Percentiles rank a stretch among this genome's conserved stretches.
These are phyloP conservation scores for Fusarium irregulare DNA, from an alignment of 2,329 filamentous ascomycete genomes.

Conservation along the genomic window DNA sequence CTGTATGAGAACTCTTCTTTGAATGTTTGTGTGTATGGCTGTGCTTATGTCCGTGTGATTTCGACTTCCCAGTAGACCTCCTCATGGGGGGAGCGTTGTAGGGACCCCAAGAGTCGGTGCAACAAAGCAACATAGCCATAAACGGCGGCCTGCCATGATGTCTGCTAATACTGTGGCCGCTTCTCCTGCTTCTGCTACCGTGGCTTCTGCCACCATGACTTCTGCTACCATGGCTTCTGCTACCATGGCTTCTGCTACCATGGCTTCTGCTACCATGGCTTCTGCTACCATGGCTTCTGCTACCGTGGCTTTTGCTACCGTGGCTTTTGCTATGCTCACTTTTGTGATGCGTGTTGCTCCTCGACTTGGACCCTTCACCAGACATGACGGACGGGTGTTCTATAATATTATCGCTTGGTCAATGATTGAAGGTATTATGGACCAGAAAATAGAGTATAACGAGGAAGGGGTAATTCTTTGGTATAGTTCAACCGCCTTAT, in stretches of 20 bases:
- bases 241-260: neutral
- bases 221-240: neutral
- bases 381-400: neutral
- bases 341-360: slow-evolving; percentile 10
- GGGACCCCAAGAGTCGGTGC: neutral
- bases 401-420: neutral
- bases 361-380: neutral
- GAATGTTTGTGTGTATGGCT: neutral
- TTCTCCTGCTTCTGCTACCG: slow-evolving; percentile 2
- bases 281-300: neutral
- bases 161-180: neutral
- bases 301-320: neutral
- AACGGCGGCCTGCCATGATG: neutral
- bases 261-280: neutral
- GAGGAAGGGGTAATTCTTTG: neutral
- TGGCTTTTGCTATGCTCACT: neutral
- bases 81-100: neutral
- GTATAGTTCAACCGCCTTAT: neutral
- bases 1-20: neutral
- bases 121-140: neutral
- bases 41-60: slow-evolving; percentile 1
- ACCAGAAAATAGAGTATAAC: neutral
- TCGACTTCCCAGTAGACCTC: neutral
- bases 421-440: neutral
- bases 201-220: neutral